A percentile compares a stretch with the other conserved stretches of the same genome.
Conservation (phyloP, 768 basidiomycete genomes). For the Leccinellum luteum region DNA sequence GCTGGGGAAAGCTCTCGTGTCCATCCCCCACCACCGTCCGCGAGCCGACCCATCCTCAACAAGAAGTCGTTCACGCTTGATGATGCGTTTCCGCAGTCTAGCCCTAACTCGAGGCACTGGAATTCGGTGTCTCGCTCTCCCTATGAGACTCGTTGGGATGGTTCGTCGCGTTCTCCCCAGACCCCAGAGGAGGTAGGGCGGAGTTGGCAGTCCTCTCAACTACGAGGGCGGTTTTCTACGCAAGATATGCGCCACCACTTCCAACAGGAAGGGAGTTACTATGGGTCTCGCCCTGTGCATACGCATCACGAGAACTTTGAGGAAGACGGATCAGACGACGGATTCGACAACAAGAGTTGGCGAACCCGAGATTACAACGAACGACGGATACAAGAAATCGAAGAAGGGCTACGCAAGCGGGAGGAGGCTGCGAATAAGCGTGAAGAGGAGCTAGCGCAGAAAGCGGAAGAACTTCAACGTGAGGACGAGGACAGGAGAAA, state of each 20-base stretch:
- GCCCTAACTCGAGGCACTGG: constrained; percentile 24
- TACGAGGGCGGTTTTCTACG: constrained; percentile 26
- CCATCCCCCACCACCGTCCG: constrained; percentile 25
- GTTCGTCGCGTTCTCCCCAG: constrained; percentile 29
- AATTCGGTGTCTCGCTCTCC: constrained; percentile 20
- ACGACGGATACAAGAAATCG: constrained; percentile 32
- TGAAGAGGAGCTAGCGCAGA: constrained; percentile 34
- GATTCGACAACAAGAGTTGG: constrained; percentile 31
- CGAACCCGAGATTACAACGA: constrained; percentile 32
- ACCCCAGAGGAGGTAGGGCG: constrained; percentile 28
- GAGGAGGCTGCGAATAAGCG: constrained; percentile 34
- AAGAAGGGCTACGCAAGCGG: constrained; percentile 29
- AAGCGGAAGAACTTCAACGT: constrained; percentile 35
- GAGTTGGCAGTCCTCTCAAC: constrained; percentile 31
- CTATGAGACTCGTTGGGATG: constrained; percentile 29
- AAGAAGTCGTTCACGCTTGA: constrained; percentile 30
- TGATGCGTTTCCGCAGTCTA: constrained; percentile 22
- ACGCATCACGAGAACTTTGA: constrained; percentile 31
- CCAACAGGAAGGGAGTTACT: constrained; percentile 19
- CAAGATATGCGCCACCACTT: constrained; percentile 30
- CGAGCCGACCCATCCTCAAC: constrained; percentile 31
- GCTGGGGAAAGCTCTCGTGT: constrained; percentile 13
- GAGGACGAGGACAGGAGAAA: constrained; percentile 30
- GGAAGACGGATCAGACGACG: constrained; percentile 28
- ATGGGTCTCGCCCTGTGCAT: constrained; percentile 20